Evolutionary conservation across 306 rosid species (phyloP).

Genomic region (Gleditsia sinensis): DNA sequence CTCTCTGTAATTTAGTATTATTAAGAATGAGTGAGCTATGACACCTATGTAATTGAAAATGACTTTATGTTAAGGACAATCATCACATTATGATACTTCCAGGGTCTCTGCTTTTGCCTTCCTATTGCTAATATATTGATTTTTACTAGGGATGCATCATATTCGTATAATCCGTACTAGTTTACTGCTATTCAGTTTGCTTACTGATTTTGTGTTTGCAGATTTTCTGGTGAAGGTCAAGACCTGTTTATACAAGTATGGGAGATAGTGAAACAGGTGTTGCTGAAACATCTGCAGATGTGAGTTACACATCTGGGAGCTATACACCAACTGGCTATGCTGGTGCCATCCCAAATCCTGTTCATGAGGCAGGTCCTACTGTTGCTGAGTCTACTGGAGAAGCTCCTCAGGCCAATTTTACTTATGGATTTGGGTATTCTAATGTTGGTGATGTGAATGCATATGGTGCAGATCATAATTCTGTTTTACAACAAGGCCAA

Average conservation of each 20-base stretch:
- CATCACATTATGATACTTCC: too few species aligned
- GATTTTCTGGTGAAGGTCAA: conserved; percentile 26
- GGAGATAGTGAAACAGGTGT: conserved; percentile 57
- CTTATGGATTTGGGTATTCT: conserved; percentile 38
- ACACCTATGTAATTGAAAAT: too few species aligned
- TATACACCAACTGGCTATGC: conserved; percentile 49
- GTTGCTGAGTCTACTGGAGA: conserved; percentile 45
- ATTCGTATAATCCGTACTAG: not conserved
- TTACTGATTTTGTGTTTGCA: conserved; percentile 25
- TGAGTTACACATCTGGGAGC: conserved; percentile 40
- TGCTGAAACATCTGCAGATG: conserved; percentile 45
- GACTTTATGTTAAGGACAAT: too few species aligned
- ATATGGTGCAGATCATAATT: conserved; percentile 47
- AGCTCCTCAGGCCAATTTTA: conserved; percentile 38
- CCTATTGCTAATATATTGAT: not conserved
- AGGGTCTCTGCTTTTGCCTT: not conserved
- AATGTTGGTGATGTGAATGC: conserved; percentile 46
- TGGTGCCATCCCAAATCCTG: conserved; percentile 42
- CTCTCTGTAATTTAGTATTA: too few species aligned
- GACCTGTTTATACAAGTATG: conserved; percentile 36
- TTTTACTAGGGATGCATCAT: not conserved
- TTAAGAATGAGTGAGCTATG: too few species aligned
- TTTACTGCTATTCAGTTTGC: not conserved
- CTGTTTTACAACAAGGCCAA: conserved; percentile 53
- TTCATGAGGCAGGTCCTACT: conserved; percentile 37